Conservation (phyloP, 2,329 filamentous ascomycete genomes). For the Acarospora socialis region DNA sequence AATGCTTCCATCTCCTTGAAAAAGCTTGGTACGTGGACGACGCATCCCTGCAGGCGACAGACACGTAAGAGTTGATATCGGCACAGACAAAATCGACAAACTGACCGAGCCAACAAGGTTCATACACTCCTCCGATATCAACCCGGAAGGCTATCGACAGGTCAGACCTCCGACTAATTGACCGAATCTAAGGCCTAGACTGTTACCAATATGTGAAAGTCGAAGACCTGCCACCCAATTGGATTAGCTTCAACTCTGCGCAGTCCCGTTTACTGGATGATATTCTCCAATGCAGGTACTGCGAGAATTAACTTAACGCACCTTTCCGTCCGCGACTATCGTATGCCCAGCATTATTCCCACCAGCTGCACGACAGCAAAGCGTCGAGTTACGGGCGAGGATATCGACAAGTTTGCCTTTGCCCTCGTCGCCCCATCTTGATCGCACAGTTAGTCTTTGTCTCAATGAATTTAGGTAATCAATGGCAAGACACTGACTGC, state of each 20-base stretch:
- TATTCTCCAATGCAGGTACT: conserved; percentile 30
- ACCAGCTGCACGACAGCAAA: conserved; percentile 45
- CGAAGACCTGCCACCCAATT: conserved; percentile 32
- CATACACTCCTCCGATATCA: conserved; percentile 54
- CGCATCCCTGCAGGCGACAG: no score
- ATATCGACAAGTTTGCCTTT: conserved; percentile 49
- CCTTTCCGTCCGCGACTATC: conserved; percentile 10
- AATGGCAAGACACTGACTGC: no score
- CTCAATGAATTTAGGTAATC: no score
- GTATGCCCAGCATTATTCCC: conserved; percentile 47
- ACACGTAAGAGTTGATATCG: conserved; percentile 35
- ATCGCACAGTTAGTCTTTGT: no score
- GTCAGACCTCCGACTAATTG: conserved; percentile 3
- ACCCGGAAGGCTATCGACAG: conserved; percentile 46
- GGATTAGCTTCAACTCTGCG: no score
- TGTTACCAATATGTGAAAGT: conserved; percentile 49
- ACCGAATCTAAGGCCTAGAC: no score
- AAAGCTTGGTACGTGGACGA: conserved; percentile 54
- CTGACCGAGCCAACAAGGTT: conserved; percentile 73
- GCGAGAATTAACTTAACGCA: conserved; percentile 1
- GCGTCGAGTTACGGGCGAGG: conserved; percentile 36
- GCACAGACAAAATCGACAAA: not conserved
- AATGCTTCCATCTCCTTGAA: conserved; percentile 50
- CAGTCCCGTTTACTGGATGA: no score
- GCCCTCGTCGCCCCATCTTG: no score